phyloP scores from a whole-genome alignment of 495 filamentous ascomycete genomes.

The Trypethelium eluteriae region DNA sequence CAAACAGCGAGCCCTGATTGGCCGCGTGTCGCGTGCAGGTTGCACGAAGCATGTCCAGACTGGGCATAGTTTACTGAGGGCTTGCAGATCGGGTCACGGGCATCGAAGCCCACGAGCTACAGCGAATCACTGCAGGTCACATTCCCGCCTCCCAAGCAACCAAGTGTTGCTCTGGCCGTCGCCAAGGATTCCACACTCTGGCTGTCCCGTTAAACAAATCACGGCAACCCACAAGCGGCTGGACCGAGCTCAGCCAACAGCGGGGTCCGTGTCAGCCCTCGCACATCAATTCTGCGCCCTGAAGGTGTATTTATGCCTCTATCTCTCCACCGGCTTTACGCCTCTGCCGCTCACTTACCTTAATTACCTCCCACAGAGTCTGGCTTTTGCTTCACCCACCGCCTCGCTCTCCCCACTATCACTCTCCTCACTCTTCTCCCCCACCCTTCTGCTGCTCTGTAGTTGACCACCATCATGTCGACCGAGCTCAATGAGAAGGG shows the following conservation, averaged over 20 bases:
- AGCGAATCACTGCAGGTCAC: not conserved
- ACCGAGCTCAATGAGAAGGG: constrained; percentile 6
- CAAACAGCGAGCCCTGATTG: not conserved
- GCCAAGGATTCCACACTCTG: not conserved
- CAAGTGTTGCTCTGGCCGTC: not conserved
- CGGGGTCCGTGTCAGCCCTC: constrained; percentile 9
- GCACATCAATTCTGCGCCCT: not conserved
- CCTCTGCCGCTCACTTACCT: not conserved
- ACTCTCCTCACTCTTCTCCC: too few relatives aligned
- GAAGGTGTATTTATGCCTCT: not conserved
- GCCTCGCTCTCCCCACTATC: not conserved
- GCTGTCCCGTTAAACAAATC: not conserved
- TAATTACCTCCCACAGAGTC: too few relatives aligned
- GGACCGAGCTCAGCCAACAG: not conserved
- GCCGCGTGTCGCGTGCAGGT: not conserved
- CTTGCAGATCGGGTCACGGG: constrained; percentile 3
- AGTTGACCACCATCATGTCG: constrained; percentile 4
- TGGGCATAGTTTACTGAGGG: not conserved
- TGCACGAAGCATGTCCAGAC: not conserved
- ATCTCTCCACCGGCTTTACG: not conserved
- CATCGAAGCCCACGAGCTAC: not conserved
- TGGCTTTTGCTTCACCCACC: not conserved
- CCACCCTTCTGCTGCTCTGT: not conserved
- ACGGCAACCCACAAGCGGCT: not conserved
- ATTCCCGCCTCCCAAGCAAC: not conserved